Percentiles rank a stretch among this genome's conserved stretches.
Evolutionary conservation across 768 basidiomycete species (phyloP).

Genomic region (Tricholoma sp.): DNA sequence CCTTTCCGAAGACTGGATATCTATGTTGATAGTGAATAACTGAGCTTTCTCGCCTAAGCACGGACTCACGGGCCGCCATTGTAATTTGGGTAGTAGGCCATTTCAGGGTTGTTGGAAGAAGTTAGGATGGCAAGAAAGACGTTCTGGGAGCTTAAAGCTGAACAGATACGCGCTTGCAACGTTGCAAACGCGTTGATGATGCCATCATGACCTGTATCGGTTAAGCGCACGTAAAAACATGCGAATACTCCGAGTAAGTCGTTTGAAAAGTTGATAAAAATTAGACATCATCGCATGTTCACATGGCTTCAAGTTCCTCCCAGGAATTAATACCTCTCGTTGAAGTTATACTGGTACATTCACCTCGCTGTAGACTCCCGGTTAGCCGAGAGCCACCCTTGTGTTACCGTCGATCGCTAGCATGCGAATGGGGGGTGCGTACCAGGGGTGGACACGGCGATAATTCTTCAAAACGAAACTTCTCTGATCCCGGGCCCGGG

Average conservation of each 20-base stretch:
- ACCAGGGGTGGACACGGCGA: no score
- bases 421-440: no score
- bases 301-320: no score
- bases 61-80: constrained; percentile 1
- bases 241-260: background rate
- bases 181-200: background rate
- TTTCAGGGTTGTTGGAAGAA: background rate
- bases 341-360: no score
- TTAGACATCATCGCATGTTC: no score
- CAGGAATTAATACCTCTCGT: no score
- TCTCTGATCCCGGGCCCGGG: no score
- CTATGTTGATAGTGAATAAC: constrained; percentile 5
- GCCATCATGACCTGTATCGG: background rate
- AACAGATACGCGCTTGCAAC: background rate
- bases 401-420: no score
- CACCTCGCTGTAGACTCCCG: no score
- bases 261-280: background rate
- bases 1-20: constrained; percentile 15
- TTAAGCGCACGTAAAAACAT: background rate
- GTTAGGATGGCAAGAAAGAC: background rate
- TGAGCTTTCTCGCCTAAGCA: background rate
- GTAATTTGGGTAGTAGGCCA: background rate
- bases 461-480: no score
- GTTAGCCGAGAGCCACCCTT: no score
- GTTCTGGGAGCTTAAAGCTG: background rate